Evolutionary conservation across 192 early-diverging fungal genomes (phyloP).

Genomic region (Blastocladiella britannica): DNA sequence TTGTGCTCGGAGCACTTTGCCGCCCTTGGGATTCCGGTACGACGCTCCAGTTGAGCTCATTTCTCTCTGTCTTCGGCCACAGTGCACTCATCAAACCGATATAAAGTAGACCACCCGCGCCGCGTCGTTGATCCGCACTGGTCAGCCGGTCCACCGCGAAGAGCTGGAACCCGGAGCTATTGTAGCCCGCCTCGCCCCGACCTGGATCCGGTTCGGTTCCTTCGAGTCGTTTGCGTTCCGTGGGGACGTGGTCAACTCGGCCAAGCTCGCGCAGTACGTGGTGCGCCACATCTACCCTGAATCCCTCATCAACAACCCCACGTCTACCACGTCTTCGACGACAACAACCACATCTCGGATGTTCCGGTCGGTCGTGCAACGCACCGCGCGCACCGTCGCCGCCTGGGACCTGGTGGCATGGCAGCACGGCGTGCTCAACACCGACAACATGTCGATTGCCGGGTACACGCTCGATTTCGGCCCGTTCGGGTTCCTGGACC

Average conservation of each 20-base stretch:
- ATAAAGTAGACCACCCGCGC: constrained; percentile 63
- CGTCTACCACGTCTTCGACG: constrained; percentile 20
- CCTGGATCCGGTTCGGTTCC: constrained; percentile 71
- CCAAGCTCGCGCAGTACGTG: constrained; percentile 50
- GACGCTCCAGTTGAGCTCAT: too few relatives aligned
- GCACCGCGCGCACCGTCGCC: constrained; percentile 53
- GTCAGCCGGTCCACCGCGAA: constrained; percentile 37
- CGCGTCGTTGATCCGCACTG: constrained; percentile 41
- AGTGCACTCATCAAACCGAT: too few relatives aligned
- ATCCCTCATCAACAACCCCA: constrained; percentile 8
- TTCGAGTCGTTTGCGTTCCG: constrained; percentile 65
- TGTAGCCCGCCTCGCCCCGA: constrained; percentile 46
- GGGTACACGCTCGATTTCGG: constrained; percentile 76
- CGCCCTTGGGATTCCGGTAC: neutral
- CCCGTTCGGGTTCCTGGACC: constrained; percentile 66
- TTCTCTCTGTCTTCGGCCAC: too few relatives aligned
- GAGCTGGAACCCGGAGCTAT: constrained; percentile 55
- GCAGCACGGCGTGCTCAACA: constrained; percentile 77
- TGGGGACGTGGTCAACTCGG: constrained; percentile 27
- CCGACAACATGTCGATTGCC: constrained; percentile 72
- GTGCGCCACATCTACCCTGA: constrained; percentile 31
- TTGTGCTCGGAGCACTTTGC: constrained; percentile 36
- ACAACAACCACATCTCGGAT: constrained; percentile 12
- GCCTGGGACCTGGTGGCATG: constrained; percentile 62
- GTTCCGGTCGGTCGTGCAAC: constrained; percentile 27